These are phyloP conservation scores for Hypoxylon sp. DNA, from an alignment of 2,329 filamentous ascomycete genomes.

Conservation along the genomic window DNA sequence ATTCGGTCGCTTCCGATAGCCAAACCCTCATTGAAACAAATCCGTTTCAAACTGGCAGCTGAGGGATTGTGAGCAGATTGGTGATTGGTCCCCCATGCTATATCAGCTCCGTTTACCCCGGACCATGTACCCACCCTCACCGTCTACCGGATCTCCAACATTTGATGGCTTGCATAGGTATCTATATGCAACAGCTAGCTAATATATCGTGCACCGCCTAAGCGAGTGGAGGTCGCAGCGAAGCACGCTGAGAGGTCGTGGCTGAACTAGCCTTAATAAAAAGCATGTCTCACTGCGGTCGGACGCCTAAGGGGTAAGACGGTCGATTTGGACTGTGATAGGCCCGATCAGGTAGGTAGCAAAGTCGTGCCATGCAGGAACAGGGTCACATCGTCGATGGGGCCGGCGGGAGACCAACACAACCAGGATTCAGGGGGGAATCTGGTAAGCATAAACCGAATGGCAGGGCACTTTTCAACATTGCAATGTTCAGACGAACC, in stretches of 20 bases:
- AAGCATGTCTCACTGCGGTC: conserved; percentile 29
- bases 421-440: conserved; percentile 1
- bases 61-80: conserved; percentile 7
- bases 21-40: conserved; percentile 26
- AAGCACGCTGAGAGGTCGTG: conserved; percentile 7
- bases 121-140: conserved; percentile 22
- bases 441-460: conserved; percentile 9
- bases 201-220: conserved; percentile 3
- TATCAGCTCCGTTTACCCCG: conserved; percentile 21
- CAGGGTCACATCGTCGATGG: conserved; percentile 27
- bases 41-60: conserved; percentile 28
- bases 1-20: conserved; percentile 14
- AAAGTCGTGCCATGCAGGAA: conserved; percentile 29
- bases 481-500: too few relatives aligned
- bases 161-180: too few relatives aligned
- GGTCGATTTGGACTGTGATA: conserved; percentile 22
- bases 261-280: conserved; percentile 20
- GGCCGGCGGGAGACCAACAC: conserved; percentile 21
- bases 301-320: conserved; percentile 10
- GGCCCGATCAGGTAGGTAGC: conserved; percentile 28
- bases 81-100: conserved; percentile 24
- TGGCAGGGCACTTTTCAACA: conserved; percentile 5
- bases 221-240: conserved; percentile 6
- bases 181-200: conserved; percentile 1
- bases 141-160: conserved; percentile 15